Percentiles rank a stretch among this genome's conserved stretches.
Evolutionary conservation across 2,329 filamentous ascomycete species (phyloP).

Genomic region (Dothiorella sarmentorum): DNA sequence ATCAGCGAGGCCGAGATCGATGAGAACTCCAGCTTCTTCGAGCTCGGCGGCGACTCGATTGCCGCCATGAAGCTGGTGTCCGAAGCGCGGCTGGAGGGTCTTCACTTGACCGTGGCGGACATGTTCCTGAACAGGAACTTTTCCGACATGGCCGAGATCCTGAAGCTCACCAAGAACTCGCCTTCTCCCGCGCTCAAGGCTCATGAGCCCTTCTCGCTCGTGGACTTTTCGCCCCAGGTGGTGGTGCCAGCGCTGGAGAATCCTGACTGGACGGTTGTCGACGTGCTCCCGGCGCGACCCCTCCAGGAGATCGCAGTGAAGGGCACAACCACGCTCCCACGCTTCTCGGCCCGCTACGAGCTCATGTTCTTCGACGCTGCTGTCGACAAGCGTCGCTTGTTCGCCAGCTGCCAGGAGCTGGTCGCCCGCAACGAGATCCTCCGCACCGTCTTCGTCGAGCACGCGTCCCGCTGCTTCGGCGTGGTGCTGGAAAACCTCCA

Average conservation of each 20-base stretch:
- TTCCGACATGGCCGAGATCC: constrained; percentile 44
- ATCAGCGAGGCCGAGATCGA: constrained; percentile 42
- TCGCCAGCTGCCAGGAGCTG: constrained; percentile 41
- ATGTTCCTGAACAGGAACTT: constrained; percentile 51
- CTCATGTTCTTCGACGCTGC: constrained; percentile 37
- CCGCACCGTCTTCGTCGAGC: constrained; percentile 60
- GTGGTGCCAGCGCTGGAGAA: too few relatives aligned
- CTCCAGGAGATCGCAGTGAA: constrained; percentile 17
- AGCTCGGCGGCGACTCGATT: constrained; percentile 59
- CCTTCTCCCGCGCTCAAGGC: background rate
- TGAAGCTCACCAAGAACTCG: constrained; percentile 24
- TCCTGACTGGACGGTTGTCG: too few relatives aligned
- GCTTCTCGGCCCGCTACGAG: constrained; percentile 23
- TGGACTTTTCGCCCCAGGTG: too few relatives aligned
- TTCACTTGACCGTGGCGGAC: constrained; percentile 53
- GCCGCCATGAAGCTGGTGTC: constrained; percentile 60
- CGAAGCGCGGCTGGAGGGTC: constrained; percentile 47
- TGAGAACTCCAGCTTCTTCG: constrained; percentile 58
- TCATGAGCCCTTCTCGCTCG: too few relatives aligned
- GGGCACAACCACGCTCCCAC: constrained; percentile 33
- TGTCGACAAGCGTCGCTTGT: constrained; percentile 34
- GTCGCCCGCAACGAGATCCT: constrained; percentile 62
- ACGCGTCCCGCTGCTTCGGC: constrained; percentile 41
- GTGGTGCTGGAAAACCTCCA: constrained; percentile 37
- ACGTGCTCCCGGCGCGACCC: too few relatives aligned